Conservation (phyloP, 257 asterid species). For the Plantago ovata region DNA sequence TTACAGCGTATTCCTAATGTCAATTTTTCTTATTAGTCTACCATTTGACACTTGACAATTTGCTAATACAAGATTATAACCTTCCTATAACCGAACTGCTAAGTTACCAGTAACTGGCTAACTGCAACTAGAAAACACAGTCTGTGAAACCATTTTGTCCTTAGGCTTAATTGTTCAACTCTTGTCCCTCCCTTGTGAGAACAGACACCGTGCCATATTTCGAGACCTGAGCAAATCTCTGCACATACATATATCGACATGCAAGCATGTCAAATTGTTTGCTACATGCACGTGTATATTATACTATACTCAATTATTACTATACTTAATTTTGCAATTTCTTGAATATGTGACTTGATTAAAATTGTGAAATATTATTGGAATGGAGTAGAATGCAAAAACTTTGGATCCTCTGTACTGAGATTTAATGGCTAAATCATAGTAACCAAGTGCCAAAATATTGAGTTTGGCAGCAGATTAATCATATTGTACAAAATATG, state of each 20-base stretch:
- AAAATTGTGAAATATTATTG: too few relatives aligned
- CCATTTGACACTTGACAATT: too few relatives aligned
- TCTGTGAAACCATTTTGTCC: slow-evolving; percentile 25
- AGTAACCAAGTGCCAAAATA: not conserved
- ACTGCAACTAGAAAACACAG: not conserved
- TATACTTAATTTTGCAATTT: too few relatives aligned
- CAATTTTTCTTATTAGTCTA: too few relatives aligned
- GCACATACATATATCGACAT: slow-evolving; percentile 14
- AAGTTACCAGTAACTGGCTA: too few relatives aligned
- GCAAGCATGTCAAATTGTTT: slow-evolving; percentile 17
- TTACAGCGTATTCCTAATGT: too few relatives aligned
- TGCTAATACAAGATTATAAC: too few relatives aligned
- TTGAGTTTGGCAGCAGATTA: slow-evolving; percentile 9
- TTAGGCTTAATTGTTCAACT: not conserved
- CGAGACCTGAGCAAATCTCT: slow-evolving; percentile 17
- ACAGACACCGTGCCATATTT: slow-evolving; percentile 21
- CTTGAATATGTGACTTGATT: too few relatives aligned
- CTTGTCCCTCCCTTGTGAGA: slow-evolving; percentile 18
- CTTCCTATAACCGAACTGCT: too few relatives aligned
- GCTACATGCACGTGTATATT: slow-evolving; percentile 32
- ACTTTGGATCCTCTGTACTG: slow-evolving; percentile 34
- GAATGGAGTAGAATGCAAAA: not conserved
- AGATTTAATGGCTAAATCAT: slow-evolving; percentile 8
- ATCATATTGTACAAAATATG: not conserved
- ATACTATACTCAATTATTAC: not conserved